These are phyloP conservation scores for Solanum hybrid DNA, from an alignment of 305 asterid genomes.

Conservation along the genomic window DNA sequence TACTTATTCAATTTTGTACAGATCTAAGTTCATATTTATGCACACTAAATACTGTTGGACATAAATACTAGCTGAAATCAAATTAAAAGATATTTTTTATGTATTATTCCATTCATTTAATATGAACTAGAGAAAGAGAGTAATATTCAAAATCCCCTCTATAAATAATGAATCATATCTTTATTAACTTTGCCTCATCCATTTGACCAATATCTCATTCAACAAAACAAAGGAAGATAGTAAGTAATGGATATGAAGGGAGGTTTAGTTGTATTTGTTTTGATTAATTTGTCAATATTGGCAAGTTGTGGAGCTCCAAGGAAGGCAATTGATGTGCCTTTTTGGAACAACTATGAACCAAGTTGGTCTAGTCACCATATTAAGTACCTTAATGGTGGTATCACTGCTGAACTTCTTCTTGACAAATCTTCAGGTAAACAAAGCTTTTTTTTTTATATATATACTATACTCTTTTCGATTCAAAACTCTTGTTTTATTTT, in stretches of 20 bases:
- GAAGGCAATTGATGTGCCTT: conserved; percentile 24
- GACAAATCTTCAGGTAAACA: not conserved
- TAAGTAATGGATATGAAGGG: not conserved
- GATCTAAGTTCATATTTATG: too few relatives aligned
- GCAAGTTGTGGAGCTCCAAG: conserved; percentile 12
- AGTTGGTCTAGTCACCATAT: conserved; percentile 30
- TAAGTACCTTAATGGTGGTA: conserved; percentile 20
- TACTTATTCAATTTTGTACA: too few relatives aligned
- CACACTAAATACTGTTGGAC: too few relatives aligned
- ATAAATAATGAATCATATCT: not conserved
- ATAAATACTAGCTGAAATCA: too few relatives aligned
- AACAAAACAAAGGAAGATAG: not conserved
- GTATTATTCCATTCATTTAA: not conserved
- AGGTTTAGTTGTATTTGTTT: not conserved
- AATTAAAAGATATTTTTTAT: too few relatives aligned
- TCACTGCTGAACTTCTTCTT: conserved; percentile 18
- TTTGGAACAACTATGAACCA: conserved; percentile 21
- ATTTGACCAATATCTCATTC: not conserved
- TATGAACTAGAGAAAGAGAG: not conserved
- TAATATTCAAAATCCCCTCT: not conserved
- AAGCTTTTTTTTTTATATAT: too few relatives aligned
- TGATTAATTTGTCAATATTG: not conserved
- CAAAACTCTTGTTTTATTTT: not conserved
- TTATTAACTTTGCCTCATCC: not conserved
- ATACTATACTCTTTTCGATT: not conserved